These are phyloP conservation scores for Platismatia glauca DNA, from an alignment of 495 filamentous ascomycete species.

Conservation along the genomic window DNA sequence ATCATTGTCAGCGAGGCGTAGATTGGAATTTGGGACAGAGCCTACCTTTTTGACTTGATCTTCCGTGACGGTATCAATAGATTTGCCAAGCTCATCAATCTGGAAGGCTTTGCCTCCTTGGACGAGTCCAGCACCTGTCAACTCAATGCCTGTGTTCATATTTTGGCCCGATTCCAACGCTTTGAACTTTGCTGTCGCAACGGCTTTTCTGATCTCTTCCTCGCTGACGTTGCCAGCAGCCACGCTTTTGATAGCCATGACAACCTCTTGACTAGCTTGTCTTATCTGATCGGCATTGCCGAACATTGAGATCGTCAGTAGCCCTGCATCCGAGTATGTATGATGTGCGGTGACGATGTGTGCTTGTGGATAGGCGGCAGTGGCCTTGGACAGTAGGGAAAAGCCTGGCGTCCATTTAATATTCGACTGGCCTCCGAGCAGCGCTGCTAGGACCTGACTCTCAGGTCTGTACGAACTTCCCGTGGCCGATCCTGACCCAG, in stretches of 20 bases:
- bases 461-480: slow-evolving; percentile 71
- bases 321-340: slow-evolving; percentile 89
- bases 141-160: slow-evolving; percentile 54
- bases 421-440: slow-evolving; percentile 79
- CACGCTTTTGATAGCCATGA: slow-evolving; percentile 72
- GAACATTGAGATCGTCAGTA: slow-evolving; percentile 70
- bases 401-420: slow-evolving; percentile 97
- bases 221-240: slow-evolving; percentile 63
- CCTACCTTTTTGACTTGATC: slow-evolving; percentile 82
- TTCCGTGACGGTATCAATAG: slow-evolving; percentile 68
- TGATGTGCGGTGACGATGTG: slow-evolving; percentile 61
- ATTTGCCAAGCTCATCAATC: slow-evolving; percentile 70
- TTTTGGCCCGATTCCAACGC: slow-evolving; percentile 77
- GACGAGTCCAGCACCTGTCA: slow-evolving; percentile 68
- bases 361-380: slow-evolving; percentile 54
- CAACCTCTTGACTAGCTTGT: slow-evolving; percentile 50
- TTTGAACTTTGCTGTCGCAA: slow-evolving; percentile 87
- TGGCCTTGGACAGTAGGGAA: slow-evolving; percentile 73
- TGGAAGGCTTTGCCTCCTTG: slow-evolving; percentile 77
- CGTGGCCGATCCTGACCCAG: slow-evolving; percentile 69
- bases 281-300: slow-evolving; percentile 62
- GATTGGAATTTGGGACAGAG: slow-evolving; percentile 21
- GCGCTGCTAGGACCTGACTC: slow-evolving; percentile 74
- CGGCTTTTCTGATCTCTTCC: slow-evolving; percentile 85
- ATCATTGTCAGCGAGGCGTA: slow-evolving; percentile 16